phyloP scores from a whole-genome alignment of 495 filamentous ascomycete genomes.

The Sporormia fimetaria region DNA sequence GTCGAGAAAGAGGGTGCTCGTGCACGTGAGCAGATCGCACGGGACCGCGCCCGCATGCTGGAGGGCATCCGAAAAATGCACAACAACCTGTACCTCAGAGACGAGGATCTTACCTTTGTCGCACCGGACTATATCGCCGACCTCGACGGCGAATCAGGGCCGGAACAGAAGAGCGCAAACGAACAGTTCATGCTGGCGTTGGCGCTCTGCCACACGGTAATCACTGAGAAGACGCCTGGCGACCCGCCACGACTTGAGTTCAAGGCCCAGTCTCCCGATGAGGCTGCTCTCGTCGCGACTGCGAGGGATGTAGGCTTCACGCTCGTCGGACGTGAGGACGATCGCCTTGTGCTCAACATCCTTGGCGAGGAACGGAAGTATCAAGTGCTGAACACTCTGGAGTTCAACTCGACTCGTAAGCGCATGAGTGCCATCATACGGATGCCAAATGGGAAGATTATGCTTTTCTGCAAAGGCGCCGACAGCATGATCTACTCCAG shows the following conservation, averaged over 20 bases:
- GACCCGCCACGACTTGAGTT: constrained; percentile 85
- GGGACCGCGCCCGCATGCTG: constrained; percentile 61
- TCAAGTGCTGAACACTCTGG: constrained; percentile 83
- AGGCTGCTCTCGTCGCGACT: constrained; percentile 87
- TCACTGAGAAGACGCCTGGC: constrained; percentile 78
- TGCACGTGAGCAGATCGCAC: constrained; percentile 67
- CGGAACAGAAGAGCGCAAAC: constrained; percentile 61
- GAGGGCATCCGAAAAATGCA: constrained; percentile 61
- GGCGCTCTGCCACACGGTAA: constrained; percentile 91
- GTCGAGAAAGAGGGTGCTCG: constrained; percentile 65
- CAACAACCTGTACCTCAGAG: constrained; percentile 81
- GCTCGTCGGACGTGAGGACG: constrained; percentile 66
- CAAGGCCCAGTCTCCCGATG: constrained; percentile 95
- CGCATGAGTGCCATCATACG: constrained; percentile 96
- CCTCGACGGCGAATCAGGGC: constrained; percentile 62
- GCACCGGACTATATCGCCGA: constrained; percentile 80
- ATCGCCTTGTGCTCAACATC: constrained; percentile 74
- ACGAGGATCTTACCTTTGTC: constrained; percentile 84
- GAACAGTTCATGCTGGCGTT: constrained; percentile 92
- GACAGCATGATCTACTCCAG: constrained; percentile 97
- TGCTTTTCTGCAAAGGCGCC: constrained; percentile 94
- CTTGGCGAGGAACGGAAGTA: constrained; percentile 77
- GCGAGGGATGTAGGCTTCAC: constrained; percentile 94
- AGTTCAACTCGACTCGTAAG: constrained; percentile 96
- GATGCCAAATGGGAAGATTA: constrained; percentile 88